These are phyloP conservation scores for Meripilus lineatus DNA, from an alignment of 1,284 basidiomycete species.

Conservation along the genomic window DNA sequence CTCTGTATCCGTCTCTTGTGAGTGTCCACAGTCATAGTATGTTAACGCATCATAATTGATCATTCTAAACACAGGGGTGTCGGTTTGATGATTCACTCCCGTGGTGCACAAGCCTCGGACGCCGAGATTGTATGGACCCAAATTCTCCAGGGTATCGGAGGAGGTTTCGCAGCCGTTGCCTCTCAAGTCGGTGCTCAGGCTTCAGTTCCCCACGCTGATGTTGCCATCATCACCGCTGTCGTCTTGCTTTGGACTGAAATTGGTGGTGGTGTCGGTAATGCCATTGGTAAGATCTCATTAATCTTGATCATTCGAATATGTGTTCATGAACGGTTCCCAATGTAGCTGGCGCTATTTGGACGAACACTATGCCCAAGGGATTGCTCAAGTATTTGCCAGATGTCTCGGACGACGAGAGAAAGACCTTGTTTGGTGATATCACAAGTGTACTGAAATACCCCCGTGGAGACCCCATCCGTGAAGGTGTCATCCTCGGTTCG, in stretches of 20 bases:
- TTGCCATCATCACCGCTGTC: conserved; percentile 80
- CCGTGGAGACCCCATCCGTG: conserved; percentile 47
- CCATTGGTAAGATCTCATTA: conserved; percentile 37
- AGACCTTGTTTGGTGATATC: conserved; percentile 47
- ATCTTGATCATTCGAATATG: neutral
- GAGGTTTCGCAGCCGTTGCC: conserved; percentile 69
- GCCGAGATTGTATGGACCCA: conserved; percentile 67
- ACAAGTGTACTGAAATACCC: conserved; percentile 39
- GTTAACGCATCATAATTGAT: neutral
- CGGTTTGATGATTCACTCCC: conserved; percentile 69
- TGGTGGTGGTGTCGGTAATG: conserved; percentile 69
- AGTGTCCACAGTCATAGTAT: conserved; percentile 7
- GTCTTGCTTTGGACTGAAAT: conserved; percentile 79
- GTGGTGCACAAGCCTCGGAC: conserved; percentile 54
- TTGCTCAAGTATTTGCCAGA: conserved; percentile 50
- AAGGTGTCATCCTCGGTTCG: conserved; percentile 51
- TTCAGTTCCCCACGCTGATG: conserved; percentile 68
- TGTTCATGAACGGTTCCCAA: neutral
- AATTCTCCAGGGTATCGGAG: conserved; percentile 74
- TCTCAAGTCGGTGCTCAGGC: conserved; percentile 79
- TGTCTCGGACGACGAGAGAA: conserved; percentile 31
- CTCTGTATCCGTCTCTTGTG: conserved; percentile 59
- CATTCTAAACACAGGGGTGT: conserved; percentile 42
- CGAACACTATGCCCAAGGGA: conserved; percentile 52
- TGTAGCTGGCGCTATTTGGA: conserved; percentile 55